Conservation (phyloP, 208 protist genomes). For the Eutreptiella sp. region DNA sequence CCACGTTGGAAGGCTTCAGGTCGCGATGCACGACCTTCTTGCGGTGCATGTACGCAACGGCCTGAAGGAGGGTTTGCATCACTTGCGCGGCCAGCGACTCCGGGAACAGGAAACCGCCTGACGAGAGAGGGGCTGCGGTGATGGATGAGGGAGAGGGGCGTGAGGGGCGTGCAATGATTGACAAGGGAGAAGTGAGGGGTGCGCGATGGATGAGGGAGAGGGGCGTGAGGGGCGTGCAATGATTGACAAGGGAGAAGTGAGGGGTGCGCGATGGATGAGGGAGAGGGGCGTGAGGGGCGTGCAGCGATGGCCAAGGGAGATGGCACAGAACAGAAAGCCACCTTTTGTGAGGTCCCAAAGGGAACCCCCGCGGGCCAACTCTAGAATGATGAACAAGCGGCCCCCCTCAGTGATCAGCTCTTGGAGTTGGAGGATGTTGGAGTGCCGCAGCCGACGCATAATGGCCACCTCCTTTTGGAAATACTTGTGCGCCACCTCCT, state of each 20-base stretch:
- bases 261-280: slow-evolving; percentile 21
- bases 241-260: slow-evolving; percentile 42
- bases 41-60: slow-evolving; percentile 36
- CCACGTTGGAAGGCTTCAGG: slow-evolving; percentile 42
- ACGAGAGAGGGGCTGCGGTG: too few relatives aligned
- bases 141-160: slow-evolving; percentile 33
- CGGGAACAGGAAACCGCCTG: too few relatives aligned
- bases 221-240: slow-evolving; percentile 46
- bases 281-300: slow-evolving; percentile 46
- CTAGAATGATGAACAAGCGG: slow-evolving; percentile 43
- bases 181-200: too few relatives aligned
- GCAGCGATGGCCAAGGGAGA: slow-evolving; percentile 43
- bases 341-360: too few relatives aligned
- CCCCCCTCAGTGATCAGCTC: slow-evolving; percentile 39
- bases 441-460: slow-evolving; percentile 33
- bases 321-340: too few relatives aligned
- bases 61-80: slow-evolving; percentile 33
- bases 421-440: slow-evolving; percentile 45
- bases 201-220: slow-evolving; percentile 31
- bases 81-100: slow-evolving; percentile 33
- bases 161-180: slow-evolving; percentile 46
- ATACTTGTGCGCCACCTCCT: too few relatives aligned
- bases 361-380: too few relatives aligned
- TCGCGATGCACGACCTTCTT: slow-evolving; percentile 36
- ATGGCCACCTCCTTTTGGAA: slow-evolving; percentile 33